Base-by-base conservation (phyloP, 2,329 filamentous ascomycete genomes). In the Epichloe gansuensis region DNA sequence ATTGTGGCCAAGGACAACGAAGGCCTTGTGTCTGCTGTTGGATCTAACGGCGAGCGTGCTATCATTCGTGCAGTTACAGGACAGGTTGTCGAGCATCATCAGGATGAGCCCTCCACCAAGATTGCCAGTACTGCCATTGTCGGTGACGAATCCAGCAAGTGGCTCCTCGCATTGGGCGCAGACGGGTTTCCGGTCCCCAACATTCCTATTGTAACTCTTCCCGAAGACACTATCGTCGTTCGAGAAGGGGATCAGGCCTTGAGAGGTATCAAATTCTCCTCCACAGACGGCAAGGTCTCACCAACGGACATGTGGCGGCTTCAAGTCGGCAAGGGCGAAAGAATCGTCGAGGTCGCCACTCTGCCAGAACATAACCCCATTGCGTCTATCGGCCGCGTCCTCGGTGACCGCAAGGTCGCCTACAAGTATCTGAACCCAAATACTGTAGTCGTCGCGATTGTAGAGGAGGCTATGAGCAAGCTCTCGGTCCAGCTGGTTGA, bases 381-480 rank as follows among this genome's bases (percentile, higher is more conserved):
- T 47, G 91, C 93, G 3, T 97, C 93, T 0, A 95, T 98, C 60
- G 93, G 93, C 9, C 89, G 88, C 54, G 93, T 97, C 1, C 79
- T 98, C 23, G 91, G 90, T 28, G 86, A 98, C 63, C 82, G 93
- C 44, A 84, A 83, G n/a, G 93, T 98, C 47, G 80, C 91, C 57
- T 98, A 98, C 80, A 98, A 98, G 71, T 97, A 97, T 65, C 73
- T 98, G 42, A 95, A 94, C 70, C 82, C 88, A 0, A 96, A 95
- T 68, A 78, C 88, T 6, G 75, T 90, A 2, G 77, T 97, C 0
- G 75, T 95, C 46, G 87, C 86, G 1, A 76, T 87, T 1, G 71
- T 83, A 2, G 76, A 85, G 37, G 77, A 84, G 23, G 71, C 73
- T 11, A 63, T 75, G 3, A 76, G 73, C 3, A 76, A 76, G 1